Evolutionary conservation across 495 filamentous ascomycete species (phyloP).

Genomic region (Penicillium longicatenatum): DNA sequence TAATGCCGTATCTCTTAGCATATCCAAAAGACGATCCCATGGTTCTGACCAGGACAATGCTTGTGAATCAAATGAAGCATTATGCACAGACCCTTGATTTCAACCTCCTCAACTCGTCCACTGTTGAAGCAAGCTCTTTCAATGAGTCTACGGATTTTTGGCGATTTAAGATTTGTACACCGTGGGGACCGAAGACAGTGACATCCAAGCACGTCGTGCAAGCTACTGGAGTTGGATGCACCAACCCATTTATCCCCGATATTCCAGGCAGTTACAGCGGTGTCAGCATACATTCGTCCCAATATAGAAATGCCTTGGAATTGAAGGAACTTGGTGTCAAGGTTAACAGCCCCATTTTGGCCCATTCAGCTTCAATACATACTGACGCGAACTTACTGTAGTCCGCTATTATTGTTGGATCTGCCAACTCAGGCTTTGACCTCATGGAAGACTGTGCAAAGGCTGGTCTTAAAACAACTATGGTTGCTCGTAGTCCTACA

Average conservation of each 20-base stretch:
- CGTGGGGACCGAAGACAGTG: not conserved
- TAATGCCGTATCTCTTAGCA: not conserved
- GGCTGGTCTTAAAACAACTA: not conserved
- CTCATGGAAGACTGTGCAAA: conserved; percentile 1
- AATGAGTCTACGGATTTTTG: not conserved
- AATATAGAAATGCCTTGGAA: not conserved
- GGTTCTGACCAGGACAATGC: not conserved
- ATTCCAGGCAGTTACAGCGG: not conserved
- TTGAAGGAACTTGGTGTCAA: not conserved
- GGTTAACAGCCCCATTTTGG: no score
- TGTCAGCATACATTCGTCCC: not conserved
- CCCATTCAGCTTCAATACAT: no score
- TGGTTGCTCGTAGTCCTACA: not conserved
- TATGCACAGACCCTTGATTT: not conserved
- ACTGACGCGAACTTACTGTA: not conserved
- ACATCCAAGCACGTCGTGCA: not conserved
- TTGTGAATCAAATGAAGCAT: not conserved
- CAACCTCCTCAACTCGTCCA: not conserved
- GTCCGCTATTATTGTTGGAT: not conserved
- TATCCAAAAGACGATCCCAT: not conserved
- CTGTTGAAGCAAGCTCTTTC: not conserved
- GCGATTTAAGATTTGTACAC: not conserved
- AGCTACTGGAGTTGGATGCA: not conserved
- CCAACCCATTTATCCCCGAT: not conserved
- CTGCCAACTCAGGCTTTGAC: not conserved